Evolutionary conservation across 2,329 filamentous ascomycete genomes (phyloP), one percentile per base, ranked within the genome.

Genomic region (Aureobasidium sp.): DNA sequence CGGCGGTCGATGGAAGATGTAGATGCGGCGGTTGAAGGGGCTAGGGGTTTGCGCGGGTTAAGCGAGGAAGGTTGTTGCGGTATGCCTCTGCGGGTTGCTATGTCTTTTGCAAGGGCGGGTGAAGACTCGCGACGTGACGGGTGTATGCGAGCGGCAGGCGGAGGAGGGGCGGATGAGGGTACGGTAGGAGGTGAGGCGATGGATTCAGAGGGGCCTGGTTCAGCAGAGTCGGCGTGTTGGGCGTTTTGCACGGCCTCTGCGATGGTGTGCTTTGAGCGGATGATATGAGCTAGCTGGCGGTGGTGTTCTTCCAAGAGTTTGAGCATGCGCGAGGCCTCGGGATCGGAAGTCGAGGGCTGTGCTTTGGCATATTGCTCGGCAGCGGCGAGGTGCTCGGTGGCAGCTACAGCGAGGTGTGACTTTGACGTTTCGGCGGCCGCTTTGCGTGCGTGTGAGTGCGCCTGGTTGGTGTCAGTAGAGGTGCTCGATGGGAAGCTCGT

Each of bases 271-370:
- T 89, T 86, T 45, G 87, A 82, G 69, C 87, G 87, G 64, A 97
- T 83, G 43, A 96, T 84, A 64, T 88, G 84, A 17, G 92, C 90
- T 13, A 97, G 85, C 64, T 85, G 86, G 65, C 85, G 84, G 72
- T 99, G 94, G 72, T 99, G 90, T 64, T 89, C 82, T 73, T 96
- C 90, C 61, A 99, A 85, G 2, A 97, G 82, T 65, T 83, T 84
- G 62, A 99, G 79, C 10, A 92, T 94, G 57, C 94, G 85, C 53
- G 95, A 75, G 15, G 92, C 93, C 73, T 85, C 82, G 4, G 71
- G 71, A 69, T 86, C 83, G n/a, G 74, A 74, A 8, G 90, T 95
- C 50, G 76, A 81, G 63, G 84, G 82, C n/a, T 89, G 86, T 31
- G 91, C 92, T 63, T 87, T 86, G 63, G 90, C 86, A 72, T 96